Percentiles rank a stretch among this genome's conserved stretches.
phyloP scores from a whole-genome alignment of 768 basidiomycete species.

The Atractiella rhizophila region DNA sequence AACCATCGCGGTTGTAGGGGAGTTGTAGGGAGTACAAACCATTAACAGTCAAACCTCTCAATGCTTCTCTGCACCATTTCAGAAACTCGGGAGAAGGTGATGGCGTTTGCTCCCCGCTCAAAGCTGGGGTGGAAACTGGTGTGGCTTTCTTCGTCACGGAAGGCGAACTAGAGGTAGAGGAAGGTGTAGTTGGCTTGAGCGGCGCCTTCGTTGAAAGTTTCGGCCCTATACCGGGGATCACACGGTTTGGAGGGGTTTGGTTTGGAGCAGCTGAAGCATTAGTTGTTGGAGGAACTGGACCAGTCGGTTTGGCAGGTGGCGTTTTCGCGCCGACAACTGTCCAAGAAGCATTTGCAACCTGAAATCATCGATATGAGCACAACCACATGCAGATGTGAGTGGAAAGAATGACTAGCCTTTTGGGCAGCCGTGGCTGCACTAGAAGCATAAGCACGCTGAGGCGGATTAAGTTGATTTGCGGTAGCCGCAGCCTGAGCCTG shows the following conservation, averaged over 20 bases:
- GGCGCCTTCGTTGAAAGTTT: conserved; percentile 40
- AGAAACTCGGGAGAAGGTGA: conserved; percentile 72
- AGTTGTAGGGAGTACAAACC: conserved; percentile 25
- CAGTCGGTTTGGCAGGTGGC: background rate
- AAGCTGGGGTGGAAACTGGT: conserved; percentile 24
- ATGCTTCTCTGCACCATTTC: conserved; percentile 61
- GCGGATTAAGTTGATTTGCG: background rate
- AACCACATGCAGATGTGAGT: background rate
- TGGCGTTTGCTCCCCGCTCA: conserved; percentile 37
- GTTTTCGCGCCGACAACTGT: conserved; percentile 10
- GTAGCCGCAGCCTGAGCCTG: conserved; percentile 26
- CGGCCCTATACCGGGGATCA: conserved; percentile 62
- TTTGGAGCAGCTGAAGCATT: background rate
- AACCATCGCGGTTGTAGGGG: conserved; percentile 2
- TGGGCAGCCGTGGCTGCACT: conserved; percentile 26
- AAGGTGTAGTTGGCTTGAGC: conserved; percentile 15
- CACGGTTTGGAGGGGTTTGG: background rate
- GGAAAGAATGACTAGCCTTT: background rate
- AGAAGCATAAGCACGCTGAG: conserved; percentile 49
- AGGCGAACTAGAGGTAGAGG: conserved; percentile 19
- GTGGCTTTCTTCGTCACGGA: conserved; percentile 21
- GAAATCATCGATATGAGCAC: background rate
- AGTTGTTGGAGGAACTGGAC: background rate
- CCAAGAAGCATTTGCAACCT: conserved; percentile 7
- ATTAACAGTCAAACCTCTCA: conserved; percentile 44